Evolutionary conservation across 495 filamentous ascomycete genomes (phyloP), one percentile per base, ranked within the genome.

Genomic region (Neurospora sp.): DNA sequence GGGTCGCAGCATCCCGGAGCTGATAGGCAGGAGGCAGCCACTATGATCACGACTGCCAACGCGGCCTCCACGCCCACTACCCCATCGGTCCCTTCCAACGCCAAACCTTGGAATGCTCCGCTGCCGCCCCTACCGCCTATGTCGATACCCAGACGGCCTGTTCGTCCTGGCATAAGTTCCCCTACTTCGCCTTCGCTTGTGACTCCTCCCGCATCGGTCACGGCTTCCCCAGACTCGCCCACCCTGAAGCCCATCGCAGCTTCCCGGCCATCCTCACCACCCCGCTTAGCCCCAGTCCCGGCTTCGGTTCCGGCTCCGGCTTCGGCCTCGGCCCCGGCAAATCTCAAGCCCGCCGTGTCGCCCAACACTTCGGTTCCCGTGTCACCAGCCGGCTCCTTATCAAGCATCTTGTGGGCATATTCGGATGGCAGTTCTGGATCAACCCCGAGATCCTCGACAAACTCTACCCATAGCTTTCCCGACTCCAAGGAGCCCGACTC

Each of bases 331-430:
- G 71, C 73, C 5, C 69, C 72, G n/a, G 71, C 71, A 0, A 66
- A 73, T 73, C 10, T 71, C 78, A 34, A 42, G 71, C 9, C 72
- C 72, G n/a, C 28, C 28, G 54, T 34, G 31, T 34, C 31, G 59
- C 77, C 74, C 54, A 34, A 66, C 54, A 34, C 28, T 34, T 66
- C 54, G 54, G 28, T 19, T 66, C 54, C 54, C 28, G 36, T 28
- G 15, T 82, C 82, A 13, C 81, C 82, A 1, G 77, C 72, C 0
- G 77, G 69, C 5, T 86, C 85, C n/a, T 76, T 86, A 73, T 85
- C 81, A 11, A 85, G 84, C 74, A 71, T 86, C 5, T 66, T 86
- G 34, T 85, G 82, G 24, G 85, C 85, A 8, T 85, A 86, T 76
- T 82, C 83, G 39, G 76, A 82, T 71, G 80, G 79, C 70, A 81